These are phyloP conservation scores for Lactarius trivialis DNA, from an alignment of 768 basidiomycete genomes.

Conservation along the genomic window DNA sequence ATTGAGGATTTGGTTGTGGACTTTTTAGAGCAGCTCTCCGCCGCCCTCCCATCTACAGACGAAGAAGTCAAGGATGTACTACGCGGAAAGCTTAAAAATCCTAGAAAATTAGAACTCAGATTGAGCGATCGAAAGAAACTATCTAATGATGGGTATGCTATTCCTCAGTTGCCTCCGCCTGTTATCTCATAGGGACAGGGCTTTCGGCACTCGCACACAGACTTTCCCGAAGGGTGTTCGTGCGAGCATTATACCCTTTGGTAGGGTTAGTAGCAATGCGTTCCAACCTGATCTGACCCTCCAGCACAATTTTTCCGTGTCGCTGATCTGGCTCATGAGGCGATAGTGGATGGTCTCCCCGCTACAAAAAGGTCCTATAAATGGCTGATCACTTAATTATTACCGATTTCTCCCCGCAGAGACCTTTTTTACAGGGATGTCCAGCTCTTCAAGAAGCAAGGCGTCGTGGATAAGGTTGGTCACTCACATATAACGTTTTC, in stretches of 20 bases:
- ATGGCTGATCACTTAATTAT: neutral
- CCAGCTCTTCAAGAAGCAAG: constrained; percentile 66
- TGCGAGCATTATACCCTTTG: constrained; percentile 38
- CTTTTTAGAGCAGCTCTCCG: constrained; percentile 15
- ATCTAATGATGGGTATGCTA: constrained; percentile 28
- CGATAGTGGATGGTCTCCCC: constrained; percentile 46
- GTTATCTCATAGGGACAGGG: constrained; percentile 16
- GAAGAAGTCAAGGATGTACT: constrained; percentile 1
- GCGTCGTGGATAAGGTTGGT: constrained; percentile 68
- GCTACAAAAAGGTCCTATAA: constrained; percentile 24
- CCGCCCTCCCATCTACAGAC: constrained; percentile 13
- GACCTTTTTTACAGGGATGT: constrained; percentile 90
- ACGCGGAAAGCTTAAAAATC: neutral
- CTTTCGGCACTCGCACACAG: constrained; percentile 27
- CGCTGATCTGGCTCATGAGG: constrained; percentile 64
- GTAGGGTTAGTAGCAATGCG: constrained; percentile 26
- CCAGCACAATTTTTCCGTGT: constrained; percentile 66
- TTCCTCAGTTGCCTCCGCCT: neutral
- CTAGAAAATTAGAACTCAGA: constrained; percentile 31
- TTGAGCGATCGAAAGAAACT: constrained; percentile 35
- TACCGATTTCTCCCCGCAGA: constrained; percentile 33
- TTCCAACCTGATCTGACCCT: neutral
- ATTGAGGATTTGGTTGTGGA: constrained; percentile 13
- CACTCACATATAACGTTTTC: neutral
- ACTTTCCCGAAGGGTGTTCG: constrained; percentile 34